phyloP scores from a whole-genome alignment of 768 basidiomycete species.

The Ramaria sp. region DNA sequence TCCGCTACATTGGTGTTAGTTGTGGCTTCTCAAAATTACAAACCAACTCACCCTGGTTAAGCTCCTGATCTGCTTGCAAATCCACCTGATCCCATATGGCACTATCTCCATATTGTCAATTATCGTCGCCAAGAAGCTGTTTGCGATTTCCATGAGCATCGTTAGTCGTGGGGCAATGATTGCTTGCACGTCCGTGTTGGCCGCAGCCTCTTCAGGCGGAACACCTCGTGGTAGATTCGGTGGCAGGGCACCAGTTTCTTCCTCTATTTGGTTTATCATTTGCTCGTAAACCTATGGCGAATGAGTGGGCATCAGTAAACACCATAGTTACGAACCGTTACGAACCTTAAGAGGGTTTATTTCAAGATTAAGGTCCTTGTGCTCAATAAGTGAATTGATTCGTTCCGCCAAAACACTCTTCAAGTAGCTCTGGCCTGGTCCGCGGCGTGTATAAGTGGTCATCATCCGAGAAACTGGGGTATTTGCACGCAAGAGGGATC shows the following conservation, averaged over 20 bases:
- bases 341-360: slow-evolving; percentile 95
- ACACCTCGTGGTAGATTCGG: slow-evolving; percentile 88
- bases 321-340: slow-evolving; percentile 7
- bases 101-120: slow-evolving; percentile 98
- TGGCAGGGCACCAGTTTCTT: slow-evolving; percentile 88
- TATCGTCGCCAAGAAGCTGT: slow-evolving; percentile 93
- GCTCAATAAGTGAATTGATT: slow-evolving; percentile 97
- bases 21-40: background rate
- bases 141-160: slow-evolving; percentile 99
- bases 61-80: slow-evolving; percentile 98
- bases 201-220: slow-evolving; percentile 86
- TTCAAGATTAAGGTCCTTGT: slow-evolving; percentile 98
- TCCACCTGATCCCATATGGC: slow-evolving; percentile 99
- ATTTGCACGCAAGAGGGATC: slow-evolving; percentile 96
- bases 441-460: slow-evolving; percentile 98
- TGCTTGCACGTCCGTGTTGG: slow-evolving; percentile 92
- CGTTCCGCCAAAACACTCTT: slow-evolving; percentile 96
- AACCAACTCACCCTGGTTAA: slow-evolving; percentile 66
- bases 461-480: slow-evolving; percentile 99
- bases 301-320: background rate
- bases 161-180: slow-evolving; percentile 95
- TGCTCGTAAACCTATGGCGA: slow-evolving; percentile 87
- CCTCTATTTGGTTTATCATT: slow-evolving; percentile 98
- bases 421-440: slow-evolving; percentile 96
- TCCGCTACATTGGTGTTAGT: slow-evolving; percentile 46